Percentiles rank a stretch among this genome's conserved stretches.
These are phyloP conservation scores for Oidiodendron maius DNA, from an alignment of 495 filamentous ascomycete genomes.

Conservation along the genomic window DNA sequence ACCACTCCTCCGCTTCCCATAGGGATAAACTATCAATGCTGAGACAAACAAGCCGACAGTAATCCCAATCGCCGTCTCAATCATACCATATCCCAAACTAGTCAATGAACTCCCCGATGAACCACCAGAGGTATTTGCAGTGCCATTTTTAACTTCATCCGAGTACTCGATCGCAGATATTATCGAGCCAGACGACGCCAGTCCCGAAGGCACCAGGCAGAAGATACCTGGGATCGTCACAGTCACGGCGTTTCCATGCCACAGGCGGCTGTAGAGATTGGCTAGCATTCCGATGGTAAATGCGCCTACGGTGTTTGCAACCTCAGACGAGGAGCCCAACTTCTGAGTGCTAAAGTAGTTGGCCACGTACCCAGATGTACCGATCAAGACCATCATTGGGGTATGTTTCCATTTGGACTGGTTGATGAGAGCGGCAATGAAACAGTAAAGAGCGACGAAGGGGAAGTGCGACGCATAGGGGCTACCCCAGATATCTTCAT, in stretches of 20 bases:
- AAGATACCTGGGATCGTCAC: conserved; percentile 90
- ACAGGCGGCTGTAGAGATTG: conserved; percentile 77
- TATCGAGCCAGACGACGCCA: conserved; percentile 77
- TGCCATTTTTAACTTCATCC: conserved; percentile 61
- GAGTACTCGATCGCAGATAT: conserved; percentile 75
- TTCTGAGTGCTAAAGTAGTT: conserved; percentile 71
- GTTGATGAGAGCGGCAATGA: conserved; percentile 80
- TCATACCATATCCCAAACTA: conserved; percentile 41
- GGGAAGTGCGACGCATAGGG: conserved; percentile 56
- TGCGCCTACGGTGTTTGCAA: conserved; percentile 79
- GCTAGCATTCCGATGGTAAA: conserved; percentile 81
- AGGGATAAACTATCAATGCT: conserved; percentile 80
- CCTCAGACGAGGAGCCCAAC: conserved; percentile 72
- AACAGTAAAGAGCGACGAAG: conserved; percentile 76
- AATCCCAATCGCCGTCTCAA: conserved; percentile 89
- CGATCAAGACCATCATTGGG: conserved; percentile 78
- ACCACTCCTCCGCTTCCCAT: conserved; percentile 85
- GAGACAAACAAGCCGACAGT: conserved; percentile 87
- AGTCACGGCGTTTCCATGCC: conserved; percentile 79
- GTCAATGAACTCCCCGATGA: conserved; percentile 4
- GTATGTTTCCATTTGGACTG: conserved; percentile 86
- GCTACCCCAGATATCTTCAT: no score
- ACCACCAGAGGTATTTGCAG: conserved; percentile 16
- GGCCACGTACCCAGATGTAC: conserved; percentile 79
- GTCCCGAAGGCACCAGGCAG: conserved; percentile 85